Evolutionary conservation across 768 basidiomycete genomes (phyloP), one percentile per base, ranked within the genome.

Genomic region (Suillus weaverae): DNA sequence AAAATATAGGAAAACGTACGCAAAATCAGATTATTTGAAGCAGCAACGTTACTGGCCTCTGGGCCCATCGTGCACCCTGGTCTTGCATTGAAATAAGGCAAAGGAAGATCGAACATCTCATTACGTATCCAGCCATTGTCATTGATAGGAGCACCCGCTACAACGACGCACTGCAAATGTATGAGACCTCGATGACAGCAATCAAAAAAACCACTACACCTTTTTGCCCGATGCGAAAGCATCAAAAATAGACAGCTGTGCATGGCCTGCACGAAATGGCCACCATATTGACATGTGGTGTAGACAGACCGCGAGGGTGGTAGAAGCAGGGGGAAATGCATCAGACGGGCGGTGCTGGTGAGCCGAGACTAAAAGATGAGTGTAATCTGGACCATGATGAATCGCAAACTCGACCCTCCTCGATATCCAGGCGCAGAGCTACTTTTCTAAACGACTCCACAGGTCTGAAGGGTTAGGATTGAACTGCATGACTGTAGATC

Each of bases 361-460:
- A 22, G 2, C 22, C 22, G 26, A 26, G 22, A 50, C 22, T 14
- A 50, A 50, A 50, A 50, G 26, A 26, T 26, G 26, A 50, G 22
- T 50, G 7, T 9, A 83, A 79, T 67, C 85, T 85, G 3, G 81
- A 75, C n/a, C 84, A 79, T 39, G 71, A 76, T 3, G 79, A 74
- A 36, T 86, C 83, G 76, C 70, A 73, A 84, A 68, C 65, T 79
- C 44, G 18, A 78, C 76, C 20, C 81, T 81, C 14, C 83, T 81
- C 35, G 83, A 80, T 18, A 86, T 81, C 4, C 85, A 85, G 2
- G 86, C 83, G 67, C 90, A 92, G 1, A 94, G 77, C 0, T 82
- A 82, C 72, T 94, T 91, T 70, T 95, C 93, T 14, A 95, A 81
- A n/a, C 94, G 79, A 61, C 84, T 26, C 26, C 26, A 92, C 1